phyloP scores from a whole-genome alignment of 805 yeast species.

The Candida sanyiensis region DNA sequence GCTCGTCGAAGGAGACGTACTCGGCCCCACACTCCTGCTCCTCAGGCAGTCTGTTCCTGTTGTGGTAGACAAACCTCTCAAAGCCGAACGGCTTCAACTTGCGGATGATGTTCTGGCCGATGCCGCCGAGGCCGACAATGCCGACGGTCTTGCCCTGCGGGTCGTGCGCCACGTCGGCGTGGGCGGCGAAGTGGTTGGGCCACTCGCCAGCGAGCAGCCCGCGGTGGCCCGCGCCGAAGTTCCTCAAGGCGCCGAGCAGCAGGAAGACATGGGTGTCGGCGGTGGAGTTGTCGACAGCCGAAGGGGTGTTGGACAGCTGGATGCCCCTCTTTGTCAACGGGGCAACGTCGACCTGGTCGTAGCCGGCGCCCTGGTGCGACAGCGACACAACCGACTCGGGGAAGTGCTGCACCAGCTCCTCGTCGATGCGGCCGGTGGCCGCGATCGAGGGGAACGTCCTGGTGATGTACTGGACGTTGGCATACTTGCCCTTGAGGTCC shows the following conservation, averaged over 20 bases:
- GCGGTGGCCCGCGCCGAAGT: constrained; percentile 56
- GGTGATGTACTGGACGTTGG: constrained; percentile 32
- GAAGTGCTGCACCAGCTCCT: constrained; percentile 47
- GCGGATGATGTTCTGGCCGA: constrained; percentile 74
- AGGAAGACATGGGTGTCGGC: constrained; percentile 66
- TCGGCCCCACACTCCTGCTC: constrained; percentile 67
- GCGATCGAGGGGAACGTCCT: constrained; percentile 50
- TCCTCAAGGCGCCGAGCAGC: constrained; percentile 57
- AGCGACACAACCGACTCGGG: constrained; percentile 50
- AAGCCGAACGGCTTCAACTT: constrained; percentile 76
- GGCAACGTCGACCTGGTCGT: constrained; percentile 61
- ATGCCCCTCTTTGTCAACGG: constrained; percentile 46
- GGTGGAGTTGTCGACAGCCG: constrained; percentile 62
- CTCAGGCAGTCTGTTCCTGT: constrained; percentile 49
- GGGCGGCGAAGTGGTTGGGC: constrained; percentile 46
- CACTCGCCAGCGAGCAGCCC: constrained; percentile 55
- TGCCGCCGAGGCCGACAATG: constrained; percentile 84
- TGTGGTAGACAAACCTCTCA: constrained; percentile 62
- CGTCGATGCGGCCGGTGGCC: constrained; percentile 61
- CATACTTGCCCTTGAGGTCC: constrained; percentile 29
- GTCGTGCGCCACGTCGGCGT: constrained; percentile 62
- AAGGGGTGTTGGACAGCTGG: constrained; percentile 65
- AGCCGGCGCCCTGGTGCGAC: constrained; percentile 69
- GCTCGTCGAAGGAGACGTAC: constrained; percentile 66
- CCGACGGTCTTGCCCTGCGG: constrained; percentile 77